phyloP scores from a whole-genome alignment of 495 filamentous ascomycete species.

The Xylaria sp. region DNA sequence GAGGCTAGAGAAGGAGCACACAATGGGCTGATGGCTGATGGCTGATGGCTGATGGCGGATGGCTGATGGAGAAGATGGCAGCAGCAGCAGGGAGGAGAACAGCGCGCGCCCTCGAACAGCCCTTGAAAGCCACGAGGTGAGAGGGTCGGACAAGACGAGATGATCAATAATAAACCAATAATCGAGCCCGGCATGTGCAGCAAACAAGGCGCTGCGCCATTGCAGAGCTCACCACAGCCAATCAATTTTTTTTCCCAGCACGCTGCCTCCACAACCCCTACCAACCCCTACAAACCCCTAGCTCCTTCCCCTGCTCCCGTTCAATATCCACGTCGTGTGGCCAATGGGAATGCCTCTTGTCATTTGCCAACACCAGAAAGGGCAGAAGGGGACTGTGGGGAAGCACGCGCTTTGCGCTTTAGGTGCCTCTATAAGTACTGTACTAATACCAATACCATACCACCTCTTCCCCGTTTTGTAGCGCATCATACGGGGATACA shows the following conservation, averaged over 20 bases:
- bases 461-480: no score
- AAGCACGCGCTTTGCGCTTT: background rate
- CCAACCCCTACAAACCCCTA: background rate
- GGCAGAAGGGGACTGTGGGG: conserved; percentile 23
- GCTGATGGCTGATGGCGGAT: no score
- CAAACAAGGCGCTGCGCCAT: conserved; percentile 17
- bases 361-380: conserved; percentile 10
- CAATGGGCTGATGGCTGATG: background rate
- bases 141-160: background rate
- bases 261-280: conserved; percentile 13
- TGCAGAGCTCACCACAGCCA: background rate
- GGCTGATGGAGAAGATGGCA: conserved; percentile 11
- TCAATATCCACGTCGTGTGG: background rate
- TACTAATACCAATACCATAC: no score
- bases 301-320: conserved; percentile 24
- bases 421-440: no score
- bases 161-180: conserved; percentile 1
- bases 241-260: background rate
- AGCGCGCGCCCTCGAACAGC: no score
- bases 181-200: conserved; percentile 11
- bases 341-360: conserved; percentile 1
- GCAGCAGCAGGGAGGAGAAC: background rate
- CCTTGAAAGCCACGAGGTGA: conserved; percentile 29
- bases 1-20: conserved; percentile 5
- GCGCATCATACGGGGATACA: no score